A percentile compares a stretch with the other conserved stretches of the same genome.
phyloP scores from a whole-genome alignment of 2,329 filamentous ascomycete genomes.

The Pseudogymnoascus sp. region DNA sequence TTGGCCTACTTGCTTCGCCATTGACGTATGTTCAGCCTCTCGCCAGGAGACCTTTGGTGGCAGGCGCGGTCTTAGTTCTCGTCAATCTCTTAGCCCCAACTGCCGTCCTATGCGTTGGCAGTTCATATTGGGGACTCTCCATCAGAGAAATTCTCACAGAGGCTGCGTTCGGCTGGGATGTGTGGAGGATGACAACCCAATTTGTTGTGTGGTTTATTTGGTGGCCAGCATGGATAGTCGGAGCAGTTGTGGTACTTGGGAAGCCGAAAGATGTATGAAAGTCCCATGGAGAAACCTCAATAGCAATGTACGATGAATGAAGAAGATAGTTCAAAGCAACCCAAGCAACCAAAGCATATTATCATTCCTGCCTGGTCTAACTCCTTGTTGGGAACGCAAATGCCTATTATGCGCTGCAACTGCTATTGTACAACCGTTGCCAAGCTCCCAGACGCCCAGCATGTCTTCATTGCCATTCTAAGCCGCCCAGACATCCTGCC shows the following conservation, averaged over 20 bases:
- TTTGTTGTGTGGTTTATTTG: conserved; percentile 90
- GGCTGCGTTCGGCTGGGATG: conserved; percentile 80
- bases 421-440: conserved; percentile 13
- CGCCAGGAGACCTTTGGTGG: conserved; percentile 31
- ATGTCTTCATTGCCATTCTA: conserved; percentile 33
- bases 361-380: conserved; percentile 9
- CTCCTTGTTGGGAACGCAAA: conserved; percentile 9
- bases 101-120: conserved; percentile 41
- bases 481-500: conserved; percentile 92
- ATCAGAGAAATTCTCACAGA: conserved; percentile 57
- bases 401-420: conserved; percentile 10
- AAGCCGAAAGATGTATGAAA: conserved; percentile 17
- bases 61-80: conserved; percentile 40
- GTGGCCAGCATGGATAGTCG: conserved; percentile 86
- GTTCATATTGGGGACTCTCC: conserved; percentile 39
- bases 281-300: background rate
- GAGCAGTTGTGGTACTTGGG: conserved; percentile 47
- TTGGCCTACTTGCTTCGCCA: conserved; percentile 72
- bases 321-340: background rate
- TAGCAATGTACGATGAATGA: background rate
- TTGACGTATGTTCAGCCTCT: conserved; percentile 64
- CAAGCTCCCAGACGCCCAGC: conserved; percentile 16
- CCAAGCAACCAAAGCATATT: conserved; percentile 3
- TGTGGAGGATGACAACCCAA: conserved; percentile 83
- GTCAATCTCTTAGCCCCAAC: conserved; percentile 57